phyloP scores from a whole-genome alignment of 805 yeast species.

The Sugiyamaella marilandica region DNA sequence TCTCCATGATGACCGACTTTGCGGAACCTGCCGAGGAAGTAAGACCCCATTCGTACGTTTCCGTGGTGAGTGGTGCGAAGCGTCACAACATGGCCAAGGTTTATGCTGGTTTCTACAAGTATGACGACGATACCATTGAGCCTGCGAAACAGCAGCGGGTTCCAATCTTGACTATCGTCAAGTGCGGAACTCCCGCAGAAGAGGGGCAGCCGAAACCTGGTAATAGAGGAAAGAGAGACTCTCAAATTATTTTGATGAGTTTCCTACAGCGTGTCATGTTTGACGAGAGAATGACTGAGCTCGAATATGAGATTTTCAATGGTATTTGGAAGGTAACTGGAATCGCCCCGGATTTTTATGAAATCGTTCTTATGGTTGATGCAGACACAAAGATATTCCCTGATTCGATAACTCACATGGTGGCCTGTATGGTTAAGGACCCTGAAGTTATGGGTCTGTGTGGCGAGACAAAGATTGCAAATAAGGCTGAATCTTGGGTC shows the following conservation, averaged over 20 bases:
- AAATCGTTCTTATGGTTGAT: conserved; percentile 84
- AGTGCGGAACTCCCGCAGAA: conserved; percentile 89
- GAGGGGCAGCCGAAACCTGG: conserved; percentile 74
- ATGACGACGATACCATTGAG: conserved; percentile 70
- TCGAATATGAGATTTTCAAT: conserved; percentile 72
- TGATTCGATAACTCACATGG: conserved; percentile 83
- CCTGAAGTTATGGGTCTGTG: conserved; percentile 88
- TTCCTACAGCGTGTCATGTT: conserved; percentile 82
- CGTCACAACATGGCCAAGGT: conserved; percentile 98
- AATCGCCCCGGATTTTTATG: conserved; percentile 74
- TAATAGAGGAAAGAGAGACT: conserved; percentile 94
- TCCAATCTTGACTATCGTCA: conserved; percentile 70
- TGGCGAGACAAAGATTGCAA: conserved; percentile 91
- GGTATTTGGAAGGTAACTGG: conserved; percentile 77
- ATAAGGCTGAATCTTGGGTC: conserved; percentile 81
- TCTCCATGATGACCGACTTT: conserved; percentile 82
- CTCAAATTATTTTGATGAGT: conserved; percentile 87
- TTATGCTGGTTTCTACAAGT: conserved; percentile 89
- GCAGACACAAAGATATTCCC: conserved; percentile 89
- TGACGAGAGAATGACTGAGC: conserved; percentile 90
- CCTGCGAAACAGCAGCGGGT: conserved; percentile 74
- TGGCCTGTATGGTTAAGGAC: conserved; percentile 80
- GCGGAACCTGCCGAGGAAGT: conserved; percentile 69
- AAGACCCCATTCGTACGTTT: conserved; percentile 79
- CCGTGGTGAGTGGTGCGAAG: conserved; percentile 90